phyloP scores from a whole-genome alignment of 169 alveolate species.

The Ichthyophthirius multifiliis region DNA sequence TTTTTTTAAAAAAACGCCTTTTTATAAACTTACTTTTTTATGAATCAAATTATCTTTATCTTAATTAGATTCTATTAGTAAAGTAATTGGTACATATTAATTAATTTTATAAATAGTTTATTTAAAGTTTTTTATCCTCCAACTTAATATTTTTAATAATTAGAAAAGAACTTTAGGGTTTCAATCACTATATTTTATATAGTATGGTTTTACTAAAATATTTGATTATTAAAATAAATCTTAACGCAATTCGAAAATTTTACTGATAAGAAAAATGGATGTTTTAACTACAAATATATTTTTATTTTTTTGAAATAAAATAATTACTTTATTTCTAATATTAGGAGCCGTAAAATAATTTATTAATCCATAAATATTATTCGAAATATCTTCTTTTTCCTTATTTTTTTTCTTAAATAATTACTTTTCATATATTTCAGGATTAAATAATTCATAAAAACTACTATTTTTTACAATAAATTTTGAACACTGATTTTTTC shows the following conservation, averaged over 20 bases:
- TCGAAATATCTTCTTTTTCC: conserved; percentile 30
- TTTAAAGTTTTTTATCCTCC: background rate
- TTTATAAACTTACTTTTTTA: background rate
- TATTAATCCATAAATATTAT: conserved; percentile 33
- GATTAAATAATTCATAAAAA: conserved; percentile 39
- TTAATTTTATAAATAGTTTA: conserved; percentile 14
- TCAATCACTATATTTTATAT: background rate
- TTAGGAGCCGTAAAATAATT: conserved; percentile 60
- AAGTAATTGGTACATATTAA: background rate
- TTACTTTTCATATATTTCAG: conserved; percentile 20
- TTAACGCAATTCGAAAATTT: conserved; percentile 37
- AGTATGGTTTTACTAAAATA: background rate
- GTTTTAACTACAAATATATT: conserved; percentile 10
- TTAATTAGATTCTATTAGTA: background rate
- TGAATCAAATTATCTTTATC: conserved; percentile 1
- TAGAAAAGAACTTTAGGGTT: conserved; percentile 13
- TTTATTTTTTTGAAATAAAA: background rate
- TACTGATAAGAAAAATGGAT: conserved; percentile 43
- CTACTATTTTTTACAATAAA: background rate
- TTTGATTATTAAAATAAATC: conserved; percentile 30
- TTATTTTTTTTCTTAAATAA: conserved; percentile 11
- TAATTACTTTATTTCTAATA: conserved; percentile 47
- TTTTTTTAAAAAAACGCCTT: background rate
- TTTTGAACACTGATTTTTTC: conserved; percentile 10
- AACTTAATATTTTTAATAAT: background rate